phyloP scores from a whole-genome alignment of 2,329 filamentous ascomycete species.

The Pseudogymnoascus sp. region DNA sequence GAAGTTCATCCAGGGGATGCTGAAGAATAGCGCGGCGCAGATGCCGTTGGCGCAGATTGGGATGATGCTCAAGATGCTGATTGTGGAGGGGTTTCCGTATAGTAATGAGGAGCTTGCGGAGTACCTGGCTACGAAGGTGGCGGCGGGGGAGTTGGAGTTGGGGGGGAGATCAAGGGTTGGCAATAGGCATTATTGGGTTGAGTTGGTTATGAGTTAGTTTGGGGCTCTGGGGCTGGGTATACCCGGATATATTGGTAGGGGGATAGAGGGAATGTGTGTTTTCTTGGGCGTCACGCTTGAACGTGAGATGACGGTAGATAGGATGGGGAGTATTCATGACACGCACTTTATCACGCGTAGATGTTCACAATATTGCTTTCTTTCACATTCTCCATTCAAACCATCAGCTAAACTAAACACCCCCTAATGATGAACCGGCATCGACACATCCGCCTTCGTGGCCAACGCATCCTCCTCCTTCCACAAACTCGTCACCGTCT shows the following conservation, averaged over 20 bases:
- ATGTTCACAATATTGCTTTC: background rate
- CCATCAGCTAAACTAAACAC: background rate
- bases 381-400: background rate
- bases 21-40: constrained; percentile 76
- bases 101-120: constrained; percentile 80
- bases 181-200: too few species aligned
- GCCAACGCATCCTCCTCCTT: constrained; percentile 74
- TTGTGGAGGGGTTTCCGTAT: constrained; percentile 82
- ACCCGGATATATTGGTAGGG: background rate
- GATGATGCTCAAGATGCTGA: constrained; percentile 93
- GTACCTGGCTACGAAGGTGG: constrained; percentile 73
- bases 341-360: background rate
- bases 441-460: constrained; percentile 78
- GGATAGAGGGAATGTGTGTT: background rate
- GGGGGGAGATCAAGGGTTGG: too few species aligned
- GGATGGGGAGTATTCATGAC: background rate
- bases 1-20: constrained; percentile 90
- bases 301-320: background rate
- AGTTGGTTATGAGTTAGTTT: too few species aligned
- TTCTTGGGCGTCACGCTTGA: background rate
- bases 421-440: constrained; percentile 59
- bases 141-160: constrained; percentile 61
- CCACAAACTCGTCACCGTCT: constrained; percentile 96
- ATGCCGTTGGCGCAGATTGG: constrained; percentile 77
- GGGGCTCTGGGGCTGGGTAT: too few species aligned